A percentile compares a stretch with the other conserved stretches of the same genome.
phyloP scores from a whole-genome alignment of 2,329 filamentous ascomycete genomes.

The Akanthomyces dipterigenus region DNA sequence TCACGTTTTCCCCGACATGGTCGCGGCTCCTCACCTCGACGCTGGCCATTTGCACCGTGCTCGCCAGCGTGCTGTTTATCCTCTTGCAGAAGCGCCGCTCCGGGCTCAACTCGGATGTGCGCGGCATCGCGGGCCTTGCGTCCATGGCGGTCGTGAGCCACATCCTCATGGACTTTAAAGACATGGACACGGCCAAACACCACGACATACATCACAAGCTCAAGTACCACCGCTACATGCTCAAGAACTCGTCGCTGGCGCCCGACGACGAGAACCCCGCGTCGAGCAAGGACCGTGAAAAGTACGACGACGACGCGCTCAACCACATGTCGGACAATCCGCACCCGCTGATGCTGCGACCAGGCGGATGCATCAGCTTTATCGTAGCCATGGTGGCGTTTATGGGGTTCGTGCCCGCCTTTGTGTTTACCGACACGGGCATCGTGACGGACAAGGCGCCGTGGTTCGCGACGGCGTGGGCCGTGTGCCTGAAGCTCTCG shows the following conservation, averaged over 20 bases:
- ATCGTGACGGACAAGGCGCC: slow-evolving; percentile 54
- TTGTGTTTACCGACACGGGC: slow-evolving; percentile 53
- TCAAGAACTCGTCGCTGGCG: slow-evolving; percentile 64
- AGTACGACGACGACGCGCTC: slow-evolving; percentile 25
- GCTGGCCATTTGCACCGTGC: slow-evolving; percentile 49
- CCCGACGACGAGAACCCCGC: slow-evolving; percentile 50
- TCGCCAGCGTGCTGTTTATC: slow-evolving; percentile 52
- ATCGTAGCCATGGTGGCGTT: slow-evolving; percentile 52
- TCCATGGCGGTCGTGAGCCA: slow-evolving; percentile 70
- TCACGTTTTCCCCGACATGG: slow-evolving; percentile 51
- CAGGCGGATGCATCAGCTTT: slow-evolving; percentile 53
- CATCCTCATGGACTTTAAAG: slow-evolving; percentile 67
- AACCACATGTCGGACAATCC: slow-evolving; percentile 51
- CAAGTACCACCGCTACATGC: slow-evolving; percentile 59
- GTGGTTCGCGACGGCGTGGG: slow-evolving; percentile 58
- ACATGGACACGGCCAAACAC: slow-evolving; percentile 60
- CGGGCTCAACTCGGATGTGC: slow-evolving; percentile 61
- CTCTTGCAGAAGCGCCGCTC: slow-evolving; percentile 56
- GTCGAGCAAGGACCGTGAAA: slow-evolving; percentile 33
- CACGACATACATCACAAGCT: slow-evolving; percentile 61
- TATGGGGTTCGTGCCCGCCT: slow-evolving; percentile 49
- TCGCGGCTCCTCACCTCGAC: slow-evolving; percentile 54
- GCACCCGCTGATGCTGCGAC: slow-evolving; percentile 61
- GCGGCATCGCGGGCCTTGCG: slow-evolving; percentile 66
- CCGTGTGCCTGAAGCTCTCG: slow-evolving; percentile 59